Conservation (phyloP, 2,329 filamentous ascomycete species). For the Neopestalotiopsis rosae region DNA sequence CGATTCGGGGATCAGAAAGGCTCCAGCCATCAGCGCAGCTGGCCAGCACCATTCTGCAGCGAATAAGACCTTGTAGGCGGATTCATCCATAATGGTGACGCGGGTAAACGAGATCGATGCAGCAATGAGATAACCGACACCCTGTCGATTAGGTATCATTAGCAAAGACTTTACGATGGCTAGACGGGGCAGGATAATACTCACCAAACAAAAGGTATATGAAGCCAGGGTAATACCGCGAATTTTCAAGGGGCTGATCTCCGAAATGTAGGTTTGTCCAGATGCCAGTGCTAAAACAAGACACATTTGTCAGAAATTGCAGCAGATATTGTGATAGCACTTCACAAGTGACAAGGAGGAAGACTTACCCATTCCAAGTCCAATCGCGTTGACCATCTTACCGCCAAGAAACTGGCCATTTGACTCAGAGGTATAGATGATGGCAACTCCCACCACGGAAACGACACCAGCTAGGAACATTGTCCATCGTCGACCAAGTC, state of each 20-base stretch:
- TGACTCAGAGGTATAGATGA: conserved; percentile 2
- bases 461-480: conserved; percentile 15
- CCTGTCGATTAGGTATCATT: background rate
- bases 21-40: conserved; percentile 3
- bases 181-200: background rate
- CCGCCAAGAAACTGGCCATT: conserved; percentile 17
- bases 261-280: conserved; percentile 15
- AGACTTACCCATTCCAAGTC: conserved; percentile 13
- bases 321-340: background rate
- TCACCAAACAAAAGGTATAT: conserved; percentile 15
- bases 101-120: conserved; percentile 16
- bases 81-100: conserved; percentile 15
- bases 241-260: conserved; percentile 16
- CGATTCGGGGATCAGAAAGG: conserved; percentile 14
- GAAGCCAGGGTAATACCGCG: conserved; percentile 14
- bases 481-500: conserved; percentile 11
- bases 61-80: conserved; percentile 16
- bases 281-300: conserved; percentile 8
- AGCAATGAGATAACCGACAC: conserved; percentile 15
- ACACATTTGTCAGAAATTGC: background rate
- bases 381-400: conserved; percentile 15
- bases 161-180: background rate
- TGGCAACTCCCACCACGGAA: conserved; percentile 9
- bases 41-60: conserved; percentile 17
- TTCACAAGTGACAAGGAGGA: background rate